Conservation (phyloP, 768 basidiomycete genomes). For the Agaricus sinodeliciosus region DNA sequence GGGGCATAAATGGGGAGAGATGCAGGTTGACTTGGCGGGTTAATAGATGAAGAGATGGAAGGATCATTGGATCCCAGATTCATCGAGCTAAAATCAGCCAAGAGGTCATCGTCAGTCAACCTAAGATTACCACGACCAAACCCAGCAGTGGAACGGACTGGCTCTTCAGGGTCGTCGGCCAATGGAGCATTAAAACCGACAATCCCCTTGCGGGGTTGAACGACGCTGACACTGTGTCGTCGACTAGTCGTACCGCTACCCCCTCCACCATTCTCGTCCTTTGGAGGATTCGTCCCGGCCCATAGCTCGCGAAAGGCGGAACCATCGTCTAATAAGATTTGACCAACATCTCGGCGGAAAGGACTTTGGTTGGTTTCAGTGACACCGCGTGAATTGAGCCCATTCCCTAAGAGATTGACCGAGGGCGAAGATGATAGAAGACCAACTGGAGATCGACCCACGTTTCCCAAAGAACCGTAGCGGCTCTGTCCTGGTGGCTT, state of each 20-base stretch:
- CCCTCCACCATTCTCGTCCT: slow-evolving; percentile 53
- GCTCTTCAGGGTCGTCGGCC: slow-evolving; percentile 29
- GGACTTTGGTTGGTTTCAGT: slow-evolving; percentile 74
- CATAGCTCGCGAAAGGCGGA: slow-evolving; percentile 69
- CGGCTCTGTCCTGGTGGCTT: slow-evolving; percentile 58
- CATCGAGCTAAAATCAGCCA: slow-evolving; percentile 59
- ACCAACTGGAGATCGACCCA: slow-evolving; percentile 50
- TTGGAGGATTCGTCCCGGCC: slow-evolving; percentile 60
- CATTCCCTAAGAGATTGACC: slow-evolving; percentile 38
- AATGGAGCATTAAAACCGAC: slow-evolving; percentile 65
- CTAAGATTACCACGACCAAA: slow-evolving; percentile 53
- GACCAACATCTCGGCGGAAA: slow-evolving; percentile 77
- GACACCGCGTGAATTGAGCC: slow-evolving; percentile 19
- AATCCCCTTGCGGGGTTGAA: slow-evolving; percentile 63
- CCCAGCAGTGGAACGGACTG: slow-evolving; percentile 24
- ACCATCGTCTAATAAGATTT: slow-evolving; percentile 70
- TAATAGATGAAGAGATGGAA: slow-evolving; percentile 34
- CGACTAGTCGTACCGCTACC: slow-evolving; percentile 81
- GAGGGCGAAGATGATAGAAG: slow-evolving; percentile 42
- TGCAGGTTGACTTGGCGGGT: slow-evolving; percentile 60
- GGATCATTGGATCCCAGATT: slow-evolving; percentile 44
- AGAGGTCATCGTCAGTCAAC: slow-evolving; percentile 77
- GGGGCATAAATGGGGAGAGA: slow-evolving; percentile 75
- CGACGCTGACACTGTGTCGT: slow-evolving; percentile 77
- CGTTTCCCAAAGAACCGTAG: slow-evolving; percentile 54